Percentiles rank a stretch among this genome's conserved stretches.
These are phyloP conservation scores for Thielaviopsis ethacetica DNA, from an alignment of 2,329 filamentous ascomycete genomes.

Conservation along the genomic window DNA sequence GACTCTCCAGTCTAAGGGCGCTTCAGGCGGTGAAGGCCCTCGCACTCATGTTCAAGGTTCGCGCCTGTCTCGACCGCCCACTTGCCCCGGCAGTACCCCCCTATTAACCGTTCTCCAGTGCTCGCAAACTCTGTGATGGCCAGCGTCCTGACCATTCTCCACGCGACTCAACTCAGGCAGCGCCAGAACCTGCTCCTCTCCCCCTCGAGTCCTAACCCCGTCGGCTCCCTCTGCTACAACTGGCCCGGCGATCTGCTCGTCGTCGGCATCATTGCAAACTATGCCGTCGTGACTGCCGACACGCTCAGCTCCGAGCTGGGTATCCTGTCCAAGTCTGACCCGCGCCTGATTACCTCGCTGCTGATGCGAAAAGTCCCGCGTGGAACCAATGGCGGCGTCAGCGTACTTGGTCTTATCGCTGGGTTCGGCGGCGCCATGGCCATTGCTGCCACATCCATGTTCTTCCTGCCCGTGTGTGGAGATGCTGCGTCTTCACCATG, in stretches of 20 bases:
- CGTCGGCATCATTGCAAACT: constrained; percentile 59
- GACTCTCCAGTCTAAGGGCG: constrained; percentile 61
- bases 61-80: too few species aligned
- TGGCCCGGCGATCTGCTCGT: constrained; percentile 48
- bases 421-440: constrained; percentile 60
- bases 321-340: constrained; percentile 60
- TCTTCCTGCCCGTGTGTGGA: constrained; percentile 54
- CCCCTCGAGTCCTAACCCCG: constrained; percentile 18
- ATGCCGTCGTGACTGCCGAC: constrained; percentile 80
- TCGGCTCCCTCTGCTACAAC: constrained; percentile 35
- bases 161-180: constrained; percentile 40
- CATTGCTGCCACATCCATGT: constrained; percentile 45
- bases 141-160: constrained; percentile 43
- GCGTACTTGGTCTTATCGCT: constrained; percentile 53
- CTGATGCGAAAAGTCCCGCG: constrained; percentile 63
- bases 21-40: constrained; percentile 61
- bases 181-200: constrained; percentile 26
- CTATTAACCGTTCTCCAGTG: constrained; percentile 28
- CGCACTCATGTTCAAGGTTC: constrained; percentile 66
- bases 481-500: constrained; percentile 32
- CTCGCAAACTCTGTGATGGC: constrained; percentile 76
- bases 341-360: constrained; percentile 72
- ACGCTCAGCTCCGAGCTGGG: constrained; percentile 93
- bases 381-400: constrained; percentile 90
- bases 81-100: too few species aligned